phyloP scores from a whole-genome alignment of 257 asterid genomes.

The Penstemon davidsonii region DNA sequence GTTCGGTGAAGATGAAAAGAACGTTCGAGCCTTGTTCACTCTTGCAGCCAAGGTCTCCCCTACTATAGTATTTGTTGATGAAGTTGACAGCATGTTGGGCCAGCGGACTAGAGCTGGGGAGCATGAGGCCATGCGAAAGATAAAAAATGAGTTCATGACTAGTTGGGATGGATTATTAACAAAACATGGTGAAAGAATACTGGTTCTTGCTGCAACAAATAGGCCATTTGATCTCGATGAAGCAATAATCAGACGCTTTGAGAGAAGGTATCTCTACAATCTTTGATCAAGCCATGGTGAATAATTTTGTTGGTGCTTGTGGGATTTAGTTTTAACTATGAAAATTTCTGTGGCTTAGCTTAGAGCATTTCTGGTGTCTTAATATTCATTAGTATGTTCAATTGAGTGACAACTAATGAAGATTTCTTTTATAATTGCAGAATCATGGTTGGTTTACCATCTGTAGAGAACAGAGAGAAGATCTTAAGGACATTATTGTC shows the following conservation, averaged over 20 bases:
- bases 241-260: conserved; percentile 86
- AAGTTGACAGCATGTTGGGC: conserved; percentile 93
- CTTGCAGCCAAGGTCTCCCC: conserved; percentile 89
- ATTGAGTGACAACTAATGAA: neutral
- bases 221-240: conserved; percentile 93
- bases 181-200: conserved; percentile 72
- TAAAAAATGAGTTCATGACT: conserved; percentile 89
- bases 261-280: conserved; percentile 56
- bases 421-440: conserved; percentile 35
- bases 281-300: neutral
- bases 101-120: conserved; percentile 77
- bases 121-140: conserved; percentile 90
- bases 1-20: conserved; percentile 95
- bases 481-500: conserved; percentile 68
- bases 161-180: conserved; percentile 85
- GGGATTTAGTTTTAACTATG: neutral
- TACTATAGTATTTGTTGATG: conserved; percentile 87
- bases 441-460: conserved; percentile 85
- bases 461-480: conserved; percentile 65
- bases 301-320: neutral
- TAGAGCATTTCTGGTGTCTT: too few relatives aligned
- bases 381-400: neutral
- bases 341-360: neutral
- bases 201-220: conserved; percentile 91
- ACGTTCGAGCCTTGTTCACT: conserved; percentile 79